Evolutionary conservation across 805 yeast species (phyloP).

Genomic region (Nakazawaea peltata): DNA sequence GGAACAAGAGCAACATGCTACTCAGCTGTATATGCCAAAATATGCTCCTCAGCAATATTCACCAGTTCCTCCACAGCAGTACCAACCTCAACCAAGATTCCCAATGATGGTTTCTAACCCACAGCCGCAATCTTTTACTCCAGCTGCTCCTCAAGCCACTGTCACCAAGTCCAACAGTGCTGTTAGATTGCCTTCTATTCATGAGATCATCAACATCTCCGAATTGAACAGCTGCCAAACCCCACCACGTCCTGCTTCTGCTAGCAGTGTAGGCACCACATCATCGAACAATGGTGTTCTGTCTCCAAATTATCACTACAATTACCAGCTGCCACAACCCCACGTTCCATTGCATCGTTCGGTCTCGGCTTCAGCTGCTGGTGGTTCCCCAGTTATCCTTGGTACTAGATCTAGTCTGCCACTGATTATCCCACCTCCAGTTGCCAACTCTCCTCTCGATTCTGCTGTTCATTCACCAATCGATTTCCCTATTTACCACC

Average conservation of each 20-base stretch:
- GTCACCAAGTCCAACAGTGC: too few species aligned
- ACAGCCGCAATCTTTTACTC: not conserved
- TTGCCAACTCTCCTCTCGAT: slow-evolving; percentile 22
- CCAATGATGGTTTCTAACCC: not conserved
- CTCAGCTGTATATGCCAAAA: not conserved
- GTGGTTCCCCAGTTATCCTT: slow-evolving; percentile 15
- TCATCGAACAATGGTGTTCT: too few species aligned
- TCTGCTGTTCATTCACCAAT: slow-evolving; percentile 4
- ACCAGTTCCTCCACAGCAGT: not conserved
- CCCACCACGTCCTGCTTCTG: slow-evolving; percentile 1
- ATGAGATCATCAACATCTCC: slow-evolving; percentile 8
- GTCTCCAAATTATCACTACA: slow-evolving; percentile 5
- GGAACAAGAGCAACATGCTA: not conserved
- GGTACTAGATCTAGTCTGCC: too few species aligned
- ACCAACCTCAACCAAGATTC: not conserved
- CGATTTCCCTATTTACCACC: slow-evolving; percentile 6
- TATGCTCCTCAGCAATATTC: too few species aligned
- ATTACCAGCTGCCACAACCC: slow-evolving; percentile 4
- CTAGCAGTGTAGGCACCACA: too few species aligned
- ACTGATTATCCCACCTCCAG: too few species aligned
- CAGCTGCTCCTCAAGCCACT: too few species aligned
- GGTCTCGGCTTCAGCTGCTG: too few species aligned
- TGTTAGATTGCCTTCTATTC: slow-evolving; percentile 10
- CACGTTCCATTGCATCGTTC: too few species aligned
- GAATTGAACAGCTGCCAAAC: slow-evolving; percentile 4